Conservation (phyloP, 305 asterid species). For the Ruellia speciosa region DNA sequence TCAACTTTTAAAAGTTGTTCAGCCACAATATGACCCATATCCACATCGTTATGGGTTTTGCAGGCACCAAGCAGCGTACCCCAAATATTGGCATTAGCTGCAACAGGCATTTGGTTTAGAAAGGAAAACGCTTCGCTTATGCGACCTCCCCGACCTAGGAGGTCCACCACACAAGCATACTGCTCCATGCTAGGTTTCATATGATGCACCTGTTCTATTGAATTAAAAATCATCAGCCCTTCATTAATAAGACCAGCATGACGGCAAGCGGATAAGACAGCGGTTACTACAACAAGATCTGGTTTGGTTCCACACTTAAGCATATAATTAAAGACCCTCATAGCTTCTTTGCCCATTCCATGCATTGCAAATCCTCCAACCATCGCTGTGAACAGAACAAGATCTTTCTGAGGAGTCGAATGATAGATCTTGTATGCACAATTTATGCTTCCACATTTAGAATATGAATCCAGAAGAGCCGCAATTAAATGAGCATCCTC, state of each 20-base stretch:
- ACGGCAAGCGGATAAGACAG: slow-evolving; percentile 80
- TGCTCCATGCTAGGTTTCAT: neutral
- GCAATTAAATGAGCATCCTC: slow-evolving; percentile 54
- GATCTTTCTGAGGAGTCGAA: slow-evolving; percentile 52
- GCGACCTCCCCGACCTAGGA: slow-evolving; percentile 35
- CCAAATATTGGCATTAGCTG: slow-evolving; percentile 62
- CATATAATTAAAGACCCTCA: slow-evolving; percentile 46
- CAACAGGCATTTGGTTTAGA: slow-evolving; percentile 50
- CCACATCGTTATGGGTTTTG: slow-evolving; percentile 60
- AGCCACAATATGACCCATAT: slow-evolving; percentile 46
- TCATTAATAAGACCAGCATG: slow-evolving; percentile 76
- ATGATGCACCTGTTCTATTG: slow-evolving; percentile 38
- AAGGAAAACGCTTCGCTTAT: slow-evolving; percentile 57
- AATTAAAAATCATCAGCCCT: slow-evolving; percentile 51
- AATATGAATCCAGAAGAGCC: slow-evolving; percentile 59
- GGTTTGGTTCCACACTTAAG: slow-evolving; percentile 55
- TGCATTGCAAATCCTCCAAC: slow-evolving; percentile 85
- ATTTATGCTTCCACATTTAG: slow-evolving; percentile 69
- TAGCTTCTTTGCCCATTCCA: slow-evolving; percentile 71
- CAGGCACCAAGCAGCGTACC: slow-evolving; percentile 79
- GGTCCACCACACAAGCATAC: neutral
- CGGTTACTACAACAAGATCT: slow-evolving; percentile 62
- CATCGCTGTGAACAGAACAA: slow-evolving; percentile 75
- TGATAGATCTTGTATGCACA: slow-evolving; percentile 53
- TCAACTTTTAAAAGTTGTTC: slow-evolving; percentile 36